Percentiles rank a stretch among this genome's conserved stretches.
Evolutionary conservation across 495 filamentous ascomycete species (phyloP).

Genomic region (Podospora bellae-mahoneyi): DNA sequence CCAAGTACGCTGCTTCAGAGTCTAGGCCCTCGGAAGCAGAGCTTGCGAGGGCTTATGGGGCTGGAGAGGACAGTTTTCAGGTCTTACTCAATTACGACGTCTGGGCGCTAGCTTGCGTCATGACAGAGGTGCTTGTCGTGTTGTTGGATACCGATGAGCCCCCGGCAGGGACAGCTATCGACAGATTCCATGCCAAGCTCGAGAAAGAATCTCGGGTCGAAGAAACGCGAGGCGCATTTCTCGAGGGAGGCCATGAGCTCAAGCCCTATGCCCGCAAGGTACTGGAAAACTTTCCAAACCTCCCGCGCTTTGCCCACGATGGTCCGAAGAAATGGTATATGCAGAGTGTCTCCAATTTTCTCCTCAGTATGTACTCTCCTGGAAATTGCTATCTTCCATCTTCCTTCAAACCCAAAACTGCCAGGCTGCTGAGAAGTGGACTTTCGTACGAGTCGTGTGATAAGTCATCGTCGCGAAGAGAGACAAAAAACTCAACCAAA

Average conservation of each 20-base stretch:
- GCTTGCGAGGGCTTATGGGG: background rate
- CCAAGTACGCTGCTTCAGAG: background rate
- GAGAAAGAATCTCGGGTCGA: background rate
- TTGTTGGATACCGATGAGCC: background rate
- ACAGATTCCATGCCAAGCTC: background rate
- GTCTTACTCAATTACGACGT: background rate
- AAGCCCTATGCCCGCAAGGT: background rate
- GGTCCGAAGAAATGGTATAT: background rate
- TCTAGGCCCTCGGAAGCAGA: background rate
- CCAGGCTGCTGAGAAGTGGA: too few relatives aligned
- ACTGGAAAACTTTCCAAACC: background rate
- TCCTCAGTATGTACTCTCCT: too few relatives aligned
- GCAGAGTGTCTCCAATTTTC: too few relatives aligned
- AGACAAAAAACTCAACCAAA: too few relatives aligned
- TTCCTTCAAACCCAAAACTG: too few relatives aligned
- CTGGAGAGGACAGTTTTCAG: background rate
- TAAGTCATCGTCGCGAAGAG: too few relatives aligned
- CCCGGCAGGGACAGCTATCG: background rate
- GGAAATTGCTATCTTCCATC: too few relatives aligned
- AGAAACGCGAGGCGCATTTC: background rate
- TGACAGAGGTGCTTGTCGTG: background rate
- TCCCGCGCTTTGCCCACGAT: background rate
- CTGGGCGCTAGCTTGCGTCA: constrained; percentile 5
- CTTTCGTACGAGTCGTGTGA: too few relatives aligned
- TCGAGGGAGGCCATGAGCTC: background rate